phyloP scores from a whole-genome alignment of 805 yeast species.

The Hanseniaspora pseudoguilliermondii region DNA sequence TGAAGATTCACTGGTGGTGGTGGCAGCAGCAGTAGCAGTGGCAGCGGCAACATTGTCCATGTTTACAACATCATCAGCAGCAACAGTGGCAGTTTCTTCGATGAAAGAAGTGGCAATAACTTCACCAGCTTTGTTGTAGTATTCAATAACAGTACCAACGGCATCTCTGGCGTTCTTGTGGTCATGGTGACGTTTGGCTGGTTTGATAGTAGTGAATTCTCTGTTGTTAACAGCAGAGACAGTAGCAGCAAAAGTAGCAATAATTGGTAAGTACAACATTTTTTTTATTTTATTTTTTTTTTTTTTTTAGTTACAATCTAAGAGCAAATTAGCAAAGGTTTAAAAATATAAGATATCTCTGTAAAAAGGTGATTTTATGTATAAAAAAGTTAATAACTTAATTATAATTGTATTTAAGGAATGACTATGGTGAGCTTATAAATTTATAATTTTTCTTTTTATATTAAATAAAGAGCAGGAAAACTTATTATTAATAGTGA shows the following conservation, averaged over 20 bases:
- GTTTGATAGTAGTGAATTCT: slow-evolving; percentile 18
- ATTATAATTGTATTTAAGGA: background rate
- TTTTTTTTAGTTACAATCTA: background rate
- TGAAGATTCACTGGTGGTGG: slow-evolving; percentile 20
- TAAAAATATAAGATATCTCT: background rate
- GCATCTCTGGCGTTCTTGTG: slow-evolving; percentile 23
- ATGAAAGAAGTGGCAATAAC: slow-evolving; percentile 18
- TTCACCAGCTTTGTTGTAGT: slow-evolving; percentile 24
- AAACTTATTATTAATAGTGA: too few relatives aligned
- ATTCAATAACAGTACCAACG: slow-evolving; percentile 21
- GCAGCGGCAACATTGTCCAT: slow-evolving; percentile 16
- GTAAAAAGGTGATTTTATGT: background rate
- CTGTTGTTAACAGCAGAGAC: slow-evolving; percentile 22
- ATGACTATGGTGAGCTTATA: slow-evolving; percentile 6
- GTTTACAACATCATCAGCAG: slow-evolving; percentile 22
- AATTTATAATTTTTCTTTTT: background rate
- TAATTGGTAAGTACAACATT: slow-evolving; percentile 11
- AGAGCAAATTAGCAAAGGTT: background rate
- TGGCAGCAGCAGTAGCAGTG: slow-evolving; percentile 17
- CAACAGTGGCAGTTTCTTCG: slow-evolving; percentile 25
- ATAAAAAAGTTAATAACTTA: background rate
- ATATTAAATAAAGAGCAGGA: background rate
- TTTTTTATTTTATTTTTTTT: too few relatives aligned
- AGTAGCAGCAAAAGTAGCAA: slow-evolving; percentile 18
- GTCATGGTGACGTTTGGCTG: slow-evolving; percentile 19